Base-by-base conservation (phyloP, 2,329 filamentous ascomycete species). In the Alternaria panax region DNA sequence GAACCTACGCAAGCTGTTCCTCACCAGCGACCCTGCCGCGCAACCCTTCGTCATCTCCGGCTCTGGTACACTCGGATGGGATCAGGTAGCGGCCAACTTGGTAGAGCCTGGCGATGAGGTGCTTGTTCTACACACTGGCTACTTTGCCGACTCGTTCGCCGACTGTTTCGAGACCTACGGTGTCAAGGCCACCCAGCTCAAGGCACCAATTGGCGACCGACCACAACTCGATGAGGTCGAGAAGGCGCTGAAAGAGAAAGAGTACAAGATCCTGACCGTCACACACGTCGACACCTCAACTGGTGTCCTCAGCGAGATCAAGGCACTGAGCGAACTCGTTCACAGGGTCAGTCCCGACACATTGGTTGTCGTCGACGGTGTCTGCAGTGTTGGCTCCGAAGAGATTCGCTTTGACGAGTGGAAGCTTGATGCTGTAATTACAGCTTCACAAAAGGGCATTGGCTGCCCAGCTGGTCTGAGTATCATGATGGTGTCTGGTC, bases 201-300 rank as follows among this genome's bases (percentile, higher is more conserved):
- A 92, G 78, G 93, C 92, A 1, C 88, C 92, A 46, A 92, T 98
- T 75, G 95, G 95, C 63, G 90, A 92, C 67, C 88, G 93, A 54
- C 94, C 94, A 45, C 91, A 96, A 75, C 86, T 96, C 36, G 86
- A 90, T 53, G 92, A 96, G 78, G 89, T 99, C 62, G 94, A 98
- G 82, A 87, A 90, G 80, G 93, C 93, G 3, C 84, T 99, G 66
- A 90, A 90, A 79, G 88, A 92, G 83, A 96, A 95, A 84, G 88
- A 91, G 74, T 98, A 96, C 86, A 98, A 98, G 86, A 79, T 94
- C 63, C 81, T 99, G 73, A 98, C 94, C 41, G 90, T 98, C 66
- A 99, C 95, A 11, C 95, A 99, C 78, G 94, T 97, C 63, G 95
- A 99, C 77, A 99, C 95, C 24, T 97, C 93, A 4, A 99, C 95